A percentile compares a stretch with the other conserved stretches of the same genome.
These are phyloP conservation scores for Sclerotinia subarctica DNA, from an alignment of 2,329 filamentous ascomycete genomes.

Conservation along the genomic window DNA sequence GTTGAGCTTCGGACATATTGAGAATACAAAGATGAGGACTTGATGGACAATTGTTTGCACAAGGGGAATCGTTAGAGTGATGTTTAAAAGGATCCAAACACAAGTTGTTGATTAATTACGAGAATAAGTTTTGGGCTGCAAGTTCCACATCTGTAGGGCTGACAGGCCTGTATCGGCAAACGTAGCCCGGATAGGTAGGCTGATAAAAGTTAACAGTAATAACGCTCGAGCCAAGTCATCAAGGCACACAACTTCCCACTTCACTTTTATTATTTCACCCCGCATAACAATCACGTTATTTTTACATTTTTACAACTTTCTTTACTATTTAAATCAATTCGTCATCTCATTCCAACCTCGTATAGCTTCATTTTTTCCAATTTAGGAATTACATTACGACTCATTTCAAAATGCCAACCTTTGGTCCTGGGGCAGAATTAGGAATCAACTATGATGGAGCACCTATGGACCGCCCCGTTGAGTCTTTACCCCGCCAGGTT, in stretches of 20 bases:
- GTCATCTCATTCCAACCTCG: not conserved
- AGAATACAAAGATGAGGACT: not conserved
- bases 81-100: constrained; percentile 11
- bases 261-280: not conserved
- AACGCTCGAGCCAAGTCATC: not conserved
- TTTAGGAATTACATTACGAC: not conserved
- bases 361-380: not conserved
- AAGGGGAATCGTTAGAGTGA: not conserved
- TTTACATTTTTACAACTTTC: not conserved
- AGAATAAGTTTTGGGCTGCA: constrained; percentile 5
- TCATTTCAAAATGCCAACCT: constrained; percentile 5
- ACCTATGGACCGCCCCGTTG: not conserved
- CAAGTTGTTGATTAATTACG: not conserved
- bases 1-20: constrained; percentile 62
- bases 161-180: constrained; percentile 4
- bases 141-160: constrained; percentile 18
- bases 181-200: not conserved
- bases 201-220: not conserved
- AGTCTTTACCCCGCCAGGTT: constrained; percentile 8
- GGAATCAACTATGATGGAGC: constrained; percentile 3
- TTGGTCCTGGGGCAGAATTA: not conserved
- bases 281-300: constrained; percentile 1
- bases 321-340: not conserved
- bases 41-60: not conserved
- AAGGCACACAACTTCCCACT: not conserved